phyloP scores from a whole-genome alignment of 2,329 filamentous ascomycete genomes.

The Zasmidium angulare region DNA sequence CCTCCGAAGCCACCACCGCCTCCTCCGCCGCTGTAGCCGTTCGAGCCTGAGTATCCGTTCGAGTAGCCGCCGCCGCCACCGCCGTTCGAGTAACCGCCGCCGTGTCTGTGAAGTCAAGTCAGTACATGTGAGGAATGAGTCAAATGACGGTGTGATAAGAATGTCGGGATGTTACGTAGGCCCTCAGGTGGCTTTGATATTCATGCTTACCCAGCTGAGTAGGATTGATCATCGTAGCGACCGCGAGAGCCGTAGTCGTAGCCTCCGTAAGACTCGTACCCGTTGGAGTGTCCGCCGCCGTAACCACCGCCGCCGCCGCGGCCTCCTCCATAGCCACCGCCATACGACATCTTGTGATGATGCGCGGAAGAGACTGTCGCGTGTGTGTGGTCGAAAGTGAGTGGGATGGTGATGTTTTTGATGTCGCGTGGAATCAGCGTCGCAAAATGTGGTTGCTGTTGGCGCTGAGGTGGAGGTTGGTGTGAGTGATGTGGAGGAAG shows the following conservation, averaged over 20 bases:
- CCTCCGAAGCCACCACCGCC: slow-evolving; percentile 61
- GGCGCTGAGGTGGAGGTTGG: background rate
- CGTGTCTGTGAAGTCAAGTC: slow-evolving; percentile 9
- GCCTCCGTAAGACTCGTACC: slow-evolving; percentile 35
- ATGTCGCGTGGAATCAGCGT: background rate
- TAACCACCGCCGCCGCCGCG: slow-evolving; percentile 47
- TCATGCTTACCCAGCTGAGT: slow-evolving; percentile 48
- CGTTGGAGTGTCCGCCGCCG: slow-evolving; percentile 49
- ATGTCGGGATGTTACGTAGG: slow-evolving; percentile 21
- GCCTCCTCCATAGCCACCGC: slow-evolving; percentile 51
- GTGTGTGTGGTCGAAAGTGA: slow-evolving; percentile 4
- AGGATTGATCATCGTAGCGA: slow-evolving; percentile 33
- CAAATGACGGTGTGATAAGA: slow-evolving; percentile 8
- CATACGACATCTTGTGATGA: slow-evolving; percentile 67
- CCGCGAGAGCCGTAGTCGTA: slow-evolving; percentile 49
- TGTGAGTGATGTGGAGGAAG: background rate
- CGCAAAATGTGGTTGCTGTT: background rate
- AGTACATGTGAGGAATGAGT: background rate
- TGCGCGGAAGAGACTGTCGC: slow-evolving; percentile 23
- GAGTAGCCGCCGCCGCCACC: slow-evolving; percentile 36
- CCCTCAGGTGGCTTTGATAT: slow-evolving; percentile 41
- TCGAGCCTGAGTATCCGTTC: slow-evolving; percentile 33
- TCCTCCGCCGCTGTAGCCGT: slow-evolving; percentile 37
- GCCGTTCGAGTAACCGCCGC: slow-evolving; percentile 33
- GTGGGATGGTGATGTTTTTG: background rate